These are phyloP conservation scores for Colletotrichum sp. DNA, from an alignment of 2,329 filamentous ascomycete genomes.

Conservation along the genomic window DNA sequence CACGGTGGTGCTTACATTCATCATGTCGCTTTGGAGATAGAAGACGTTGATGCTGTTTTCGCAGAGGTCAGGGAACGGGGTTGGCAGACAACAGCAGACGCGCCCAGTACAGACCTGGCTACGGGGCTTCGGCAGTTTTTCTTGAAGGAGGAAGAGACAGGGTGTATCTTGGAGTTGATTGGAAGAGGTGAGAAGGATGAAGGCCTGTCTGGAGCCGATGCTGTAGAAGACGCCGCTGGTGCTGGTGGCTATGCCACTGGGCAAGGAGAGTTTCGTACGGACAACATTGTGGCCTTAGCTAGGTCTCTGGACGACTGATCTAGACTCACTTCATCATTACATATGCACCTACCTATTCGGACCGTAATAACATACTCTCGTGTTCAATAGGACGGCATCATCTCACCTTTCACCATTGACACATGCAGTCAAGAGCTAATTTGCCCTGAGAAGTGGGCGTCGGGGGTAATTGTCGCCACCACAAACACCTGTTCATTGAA, in stretches of 20 bases:
- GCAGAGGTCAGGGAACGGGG: background rate
- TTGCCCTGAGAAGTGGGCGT: background rate
- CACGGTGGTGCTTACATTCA: background rate
- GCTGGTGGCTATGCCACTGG: background rate
- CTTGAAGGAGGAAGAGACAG: background rate
- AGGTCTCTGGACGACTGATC: background rate
- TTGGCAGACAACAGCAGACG: background rate
- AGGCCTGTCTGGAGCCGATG: background rate
- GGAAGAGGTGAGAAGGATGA: background rate
- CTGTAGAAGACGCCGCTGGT: background rate
- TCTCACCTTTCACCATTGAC: background rate
- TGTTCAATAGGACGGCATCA: background rate
- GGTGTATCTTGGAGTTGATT: background rate
- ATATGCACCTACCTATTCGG: too few species aligned
- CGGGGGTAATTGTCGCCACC: background rate
- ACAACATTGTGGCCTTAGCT: background rate
- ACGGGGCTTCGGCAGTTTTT: background rate
- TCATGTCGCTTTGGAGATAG: background rate
- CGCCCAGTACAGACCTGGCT: background rate
- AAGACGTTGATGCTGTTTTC: background rate
- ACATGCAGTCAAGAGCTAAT: background rate
- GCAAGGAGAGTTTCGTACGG: background rate
- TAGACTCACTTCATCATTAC: background rate
- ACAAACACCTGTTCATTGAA: background rate
- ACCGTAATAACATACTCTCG: too few species aligned